Base-by-base conservation (phyloP, 164 flowering plant genomes). In the Magnolia changhungtana region DNA sequence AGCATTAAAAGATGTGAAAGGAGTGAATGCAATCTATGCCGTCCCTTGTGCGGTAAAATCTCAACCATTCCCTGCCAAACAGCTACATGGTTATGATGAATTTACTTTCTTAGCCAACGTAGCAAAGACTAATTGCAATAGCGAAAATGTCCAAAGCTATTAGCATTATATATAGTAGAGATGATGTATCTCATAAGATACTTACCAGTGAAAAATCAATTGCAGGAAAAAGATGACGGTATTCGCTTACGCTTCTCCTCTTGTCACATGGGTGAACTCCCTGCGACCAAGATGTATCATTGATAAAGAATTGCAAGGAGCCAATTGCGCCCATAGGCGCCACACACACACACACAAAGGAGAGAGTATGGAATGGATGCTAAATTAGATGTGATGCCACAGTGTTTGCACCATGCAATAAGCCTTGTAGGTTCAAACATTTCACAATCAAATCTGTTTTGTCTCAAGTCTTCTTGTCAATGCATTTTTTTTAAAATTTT, bases 211-310 rank as follows among this genome's bases (percentile, higher is more conserved):
- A 91, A 81, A 96, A 96, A 85, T 96, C 93, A 84, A 96, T 83
- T 78, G 97, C 95, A 55, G 99, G 99, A 80, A 96, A 96, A 50
- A 91, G 87, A 76, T 80, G 75, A 23, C 72, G 83, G 77, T 91
- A 96, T 74, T 94, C 94, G 20, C 75, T 84, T 61, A 94, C 80
- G 81, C 87, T 92, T 85, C 94, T 86, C 81, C 99, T 84, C 85
- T 82, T 86, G 79, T 94, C 99, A 82, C 99, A 96, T 64, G 96
- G 96, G 85, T 91, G 95, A 81, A 89, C 91, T 76, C 96, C 98
- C 99, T 96, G 83, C 74, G 80, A 76, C 24, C 37, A 74, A 67
- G 31, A 2, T 7, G 14, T 24, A 31, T 27, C 71, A 67, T 27
- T 27, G 10, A 13, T 10, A 67, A 31, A 31, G 11, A 14, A 67